Conservation (phyloP, 768 basidiomycete genomes). For the Boletus pseudo-olivaceus region DNA sequence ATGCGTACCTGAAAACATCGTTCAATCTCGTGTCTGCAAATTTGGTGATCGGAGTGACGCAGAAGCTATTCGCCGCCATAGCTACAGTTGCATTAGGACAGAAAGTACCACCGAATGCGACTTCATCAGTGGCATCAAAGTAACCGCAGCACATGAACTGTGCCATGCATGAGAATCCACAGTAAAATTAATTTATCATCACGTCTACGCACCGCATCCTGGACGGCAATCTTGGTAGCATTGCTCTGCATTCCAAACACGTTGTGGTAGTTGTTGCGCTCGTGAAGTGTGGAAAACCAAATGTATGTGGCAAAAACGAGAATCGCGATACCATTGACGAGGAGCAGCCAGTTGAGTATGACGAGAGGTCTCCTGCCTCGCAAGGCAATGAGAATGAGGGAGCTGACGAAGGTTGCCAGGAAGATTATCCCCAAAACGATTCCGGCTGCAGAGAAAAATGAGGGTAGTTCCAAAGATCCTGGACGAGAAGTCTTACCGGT, state of each 20-base stretch:
- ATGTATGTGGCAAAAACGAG: conserved; percentile 66
- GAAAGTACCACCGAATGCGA: conserved; percentile 58
- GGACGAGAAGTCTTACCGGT: conserved; percentile 43
- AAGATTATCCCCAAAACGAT: conserved; percentile 64
- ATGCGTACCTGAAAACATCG: conserved; percentile 72
- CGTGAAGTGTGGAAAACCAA: conserved; percentile 79
- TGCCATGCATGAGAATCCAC: conserved; percentile 1
- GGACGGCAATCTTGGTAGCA: conserved; percentile 52
- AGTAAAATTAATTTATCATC: neutral
- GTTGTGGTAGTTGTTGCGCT: conserved; percentile 62
- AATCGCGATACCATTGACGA: conserved; percentile 59
- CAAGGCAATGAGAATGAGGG: conserved; percentile 68
- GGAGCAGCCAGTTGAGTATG: conserved; percentile 71
- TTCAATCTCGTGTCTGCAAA: conserved; percentile 74
- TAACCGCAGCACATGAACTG: conserved; percentile 88
- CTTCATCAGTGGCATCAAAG: conserved; percentile 59
- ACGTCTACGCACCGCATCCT: conserved; percentile 59
- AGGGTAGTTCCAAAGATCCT: neutral
- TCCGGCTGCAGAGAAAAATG: conserved; percentile 48
- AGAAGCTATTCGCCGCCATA: conserved; percentile 48
- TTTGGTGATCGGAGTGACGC: conserved; percentile 64
- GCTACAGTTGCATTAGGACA: conserved; percentile 46
- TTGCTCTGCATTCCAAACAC: conserved; percentile 50
- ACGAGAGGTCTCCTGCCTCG: conserved; percentile 67
- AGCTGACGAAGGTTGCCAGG: conserved; percentile 63